Percentiles rank a stretch among this genome's conserved stretches.
Evolutionary conservation across 306 rosid genomes (phyloP).

Genomic region (Ormosia emarginata): DNA sequence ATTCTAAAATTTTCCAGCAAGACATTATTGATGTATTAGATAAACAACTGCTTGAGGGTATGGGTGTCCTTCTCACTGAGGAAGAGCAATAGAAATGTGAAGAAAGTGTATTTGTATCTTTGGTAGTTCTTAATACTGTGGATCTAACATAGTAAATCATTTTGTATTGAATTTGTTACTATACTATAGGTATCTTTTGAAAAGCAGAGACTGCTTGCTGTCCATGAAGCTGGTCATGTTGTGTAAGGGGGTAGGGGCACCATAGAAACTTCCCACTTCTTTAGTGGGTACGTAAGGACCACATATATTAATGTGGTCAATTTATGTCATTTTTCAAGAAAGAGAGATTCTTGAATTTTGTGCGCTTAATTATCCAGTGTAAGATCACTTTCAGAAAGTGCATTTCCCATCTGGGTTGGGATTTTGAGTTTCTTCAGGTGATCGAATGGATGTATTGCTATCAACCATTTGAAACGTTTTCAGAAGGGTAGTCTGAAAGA

Average conservation of each 20-base stretch:
- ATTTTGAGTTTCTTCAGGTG: conserved; percentile 59
- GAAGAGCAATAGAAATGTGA: conserved; percentile 93
- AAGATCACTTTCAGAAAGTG: conserved; percentile 57
- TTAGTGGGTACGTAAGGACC: no score
- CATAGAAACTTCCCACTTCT: no score
- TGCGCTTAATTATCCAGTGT: conserved; percentile 43
- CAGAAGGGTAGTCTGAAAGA: conserved; percentile 22
- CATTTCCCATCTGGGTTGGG: conserved; percentile 62
- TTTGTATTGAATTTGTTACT: conserved; percentile 12
- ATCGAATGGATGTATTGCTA: conserved; percentile 52
- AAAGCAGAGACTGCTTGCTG: conserved; percentile 88
- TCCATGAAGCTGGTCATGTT: conserved; percentile 98
- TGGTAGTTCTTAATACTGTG: not conserved
- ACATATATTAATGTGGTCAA: conserved; percentile 10
- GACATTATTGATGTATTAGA: conserved; percentile 89
- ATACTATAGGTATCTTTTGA: conserved; percentile 60
- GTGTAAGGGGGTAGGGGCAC: conserved; percentile 27
- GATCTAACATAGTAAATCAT: conserved; percentile 5
- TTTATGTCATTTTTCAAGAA: conserved; percentile 61
- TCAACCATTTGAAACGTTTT: conserved; percentile 49
- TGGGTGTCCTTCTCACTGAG: conserved; percentile 98
- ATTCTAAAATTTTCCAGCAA: conserved; percentile 62
- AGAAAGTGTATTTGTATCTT: conserved; percentile 61
- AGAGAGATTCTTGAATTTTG: conserved; percentile 71
- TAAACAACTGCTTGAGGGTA: conserved; percentile 96